Evolutionary conservation across 1,284 basidiomycete genomes (phyloP).

Genomic region (Sporisorium iseilematis-ciliati): DNA sequence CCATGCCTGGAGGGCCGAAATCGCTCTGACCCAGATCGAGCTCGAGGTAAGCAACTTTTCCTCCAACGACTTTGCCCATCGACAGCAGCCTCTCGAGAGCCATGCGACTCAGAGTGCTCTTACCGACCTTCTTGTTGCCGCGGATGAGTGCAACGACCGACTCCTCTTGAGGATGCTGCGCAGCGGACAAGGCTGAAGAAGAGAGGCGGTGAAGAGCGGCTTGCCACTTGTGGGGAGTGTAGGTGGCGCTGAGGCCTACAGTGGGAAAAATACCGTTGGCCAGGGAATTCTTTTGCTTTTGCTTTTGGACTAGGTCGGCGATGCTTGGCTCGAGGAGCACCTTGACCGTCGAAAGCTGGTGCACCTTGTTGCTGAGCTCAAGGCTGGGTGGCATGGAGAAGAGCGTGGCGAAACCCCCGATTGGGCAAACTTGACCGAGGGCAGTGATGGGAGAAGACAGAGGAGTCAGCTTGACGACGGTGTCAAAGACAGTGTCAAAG

Average conservation of each 20-base stretch:
- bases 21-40: conserved; percentile 94
- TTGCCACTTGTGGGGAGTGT: conserved; percentile 46
- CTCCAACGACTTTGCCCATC: conserved; percentile 71
- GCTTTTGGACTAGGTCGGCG: conserved; percentile 14
- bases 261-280: conserved; percentile 16
- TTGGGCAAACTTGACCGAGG: conserved; percentile 37
- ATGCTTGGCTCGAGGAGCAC: conserved; percentile 28
- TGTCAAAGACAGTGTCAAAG: conserved; percentile 21
- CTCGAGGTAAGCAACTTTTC: conserved; percentile 86
- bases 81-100: conserved; percentile 79
- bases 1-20: conserved; percentile 87
- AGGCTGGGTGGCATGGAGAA: conserved; percentile 34
- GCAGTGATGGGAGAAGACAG: conserved; percentile 31
- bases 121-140: conserved; percentile 87
- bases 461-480: conserved; percentile 32
- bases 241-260: conserved; percentile 39
- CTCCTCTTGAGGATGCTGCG: conserved; percentile 37
- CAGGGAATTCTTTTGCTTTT: conserved; percentile 13
- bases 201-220: conserved; percentile 20
- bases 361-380: conserved; percentile 17
- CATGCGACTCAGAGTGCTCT: conserved; percentile 85
- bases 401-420: conserved; percentile 34
- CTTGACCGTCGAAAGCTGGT: conserved; percentile 35
- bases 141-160: conserved; percentile 75
- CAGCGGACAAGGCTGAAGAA: conserved; percentile 19